phyloP scores from a whole-genome alignment of 2,329 filamentous ascomycete species.

The Colletotrichum endophyticum region DNA sequence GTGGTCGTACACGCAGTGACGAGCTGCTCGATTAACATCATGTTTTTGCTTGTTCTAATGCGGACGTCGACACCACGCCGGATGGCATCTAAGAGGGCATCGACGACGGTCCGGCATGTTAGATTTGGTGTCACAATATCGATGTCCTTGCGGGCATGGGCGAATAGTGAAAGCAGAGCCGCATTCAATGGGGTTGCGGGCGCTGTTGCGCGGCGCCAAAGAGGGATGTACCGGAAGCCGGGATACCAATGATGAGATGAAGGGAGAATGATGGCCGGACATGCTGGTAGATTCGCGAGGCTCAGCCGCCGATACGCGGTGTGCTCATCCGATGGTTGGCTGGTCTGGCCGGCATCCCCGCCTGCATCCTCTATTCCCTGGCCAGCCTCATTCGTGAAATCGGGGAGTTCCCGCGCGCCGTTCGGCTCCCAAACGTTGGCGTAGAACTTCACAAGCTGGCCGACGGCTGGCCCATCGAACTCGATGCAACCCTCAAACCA shows the following conservation, averaged over 20 bases:
- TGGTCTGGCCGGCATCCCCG: neutral
- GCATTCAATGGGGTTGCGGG: slow-evolving; percentile 72
- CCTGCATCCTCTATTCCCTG: neutral
- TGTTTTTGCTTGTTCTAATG: slow-evolving; percentile 68
- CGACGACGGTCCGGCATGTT: slow-evolving; percentile 69
- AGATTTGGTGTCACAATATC: slow-evolving; percentile 81
- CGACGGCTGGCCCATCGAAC: slow-evolving; percentile 66
- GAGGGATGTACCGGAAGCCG: slow-evolving; percentile 63
- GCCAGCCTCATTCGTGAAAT: neutral
- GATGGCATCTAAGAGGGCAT: slow-evolving; percentile 65
- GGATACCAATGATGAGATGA: slow-evolving; percentile 76
- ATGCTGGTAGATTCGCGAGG: slow-evolving; percentile 23
- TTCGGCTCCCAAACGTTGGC: slow-evolving; percentile 64
- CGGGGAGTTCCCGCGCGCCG: neutral
- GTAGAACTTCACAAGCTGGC: slow-evolving; percentile 71
- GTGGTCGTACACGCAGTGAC: slow-evolving; percentile 80
- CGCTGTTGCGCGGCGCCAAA: slow-evolving; percentile 50
- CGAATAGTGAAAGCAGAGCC: slow-evolving; percentile 66
- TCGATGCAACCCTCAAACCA: slow-evolving; percentile 84
- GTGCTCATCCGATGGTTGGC: neutral
- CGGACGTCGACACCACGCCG: slow-evolving; percentile 70
- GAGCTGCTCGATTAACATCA: slow-evolving; percentile 84
- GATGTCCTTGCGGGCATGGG: slow-evolving; percentile 61
- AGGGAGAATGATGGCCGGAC: slow-evolving; percentile 70
- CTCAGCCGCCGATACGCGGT: slow-evolving; percentile 10